Conservation (phyloP, 345 rosid genomes). For the Lagerstroemia speciosa region DNA sequence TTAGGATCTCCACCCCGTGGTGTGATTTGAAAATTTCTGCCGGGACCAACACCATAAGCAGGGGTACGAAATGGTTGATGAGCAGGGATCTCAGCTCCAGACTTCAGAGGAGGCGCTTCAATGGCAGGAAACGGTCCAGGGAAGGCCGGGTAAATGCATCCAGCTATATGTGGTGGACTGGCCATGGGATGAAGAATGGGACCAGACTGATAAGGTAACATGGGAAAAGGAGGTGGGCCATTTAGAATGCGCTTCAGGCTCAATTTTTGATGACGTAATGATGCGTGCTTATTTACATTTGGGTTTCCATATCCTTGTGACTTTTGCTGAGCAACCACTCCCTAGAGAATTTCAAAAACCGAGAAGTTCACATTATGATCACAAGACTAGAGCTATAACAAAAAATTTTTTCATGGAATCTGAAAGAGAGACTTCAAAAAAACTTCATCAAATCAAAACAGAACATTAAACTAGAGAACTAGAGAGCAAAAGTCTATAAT, state of each 20-base stretch:
- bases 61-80: slow-evolving; percentile 58
- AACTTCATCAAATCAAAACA: neutral
- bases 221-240: slow-evolving; percentile 48
- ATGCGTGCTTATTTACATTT: slow-evolving; percentile 43
- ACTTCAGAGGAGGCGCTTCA: slow-evolving; percentile 48
- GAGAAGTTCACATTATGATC: neutral
- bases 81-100: slow-evolving; percentile 48
- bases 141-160: slow-evolving; percentile 47
- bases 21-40: slow-evolving; percentile 35
- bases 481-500: neutral
- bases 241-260: slow-evolving; percentile 54
- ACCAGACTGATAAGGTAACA: slow-evolving; percentile 38
- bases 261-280: slow-evolving; percentile 50
- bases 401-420: neutral
- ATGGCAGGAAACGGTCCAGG: slow-evolving; percentile 53
- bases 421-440: neutral
- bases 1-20: slow-evolving; percentile 51
- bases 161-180: slow-evolving; percentile 60
- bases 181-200: slow-evolving; percentile 50
- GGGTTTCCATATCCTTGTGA: slow-evolving; percentile 44
- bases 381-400: neutral
- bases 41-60: slow-evolving; percentile 25
- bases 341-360: slow-evolving; percentile 21
- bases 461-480: neutral
- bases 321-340: slow-evolving; percentile 41